Conservation (phyloP, 1,284 basidiomycete species). For the Leucoagaricus sp. region DNA sequence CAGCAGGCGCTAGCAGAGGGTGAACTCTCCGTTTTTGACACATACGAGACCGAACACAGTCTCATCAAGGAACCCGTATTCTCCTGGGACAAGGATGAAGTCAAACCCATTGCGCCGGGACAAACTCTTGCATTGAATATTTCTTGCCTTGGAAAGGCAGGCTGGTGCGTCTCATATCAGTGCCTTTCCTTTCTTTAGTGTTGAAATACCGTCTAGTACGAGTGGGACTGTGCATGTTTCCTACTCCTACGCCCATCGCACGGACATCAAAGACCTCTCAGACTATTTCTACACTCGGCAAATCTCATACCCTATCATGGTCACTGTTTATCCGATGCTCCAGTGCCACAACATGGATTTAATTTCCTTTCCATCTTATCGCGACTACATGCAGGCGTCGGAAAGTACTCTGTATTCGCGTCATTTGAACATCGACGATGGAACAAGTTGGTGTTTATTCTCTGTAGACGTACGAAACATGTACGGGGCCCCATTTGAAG, state of each 20-base stretch:
- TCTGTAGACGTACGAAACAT: slow-evolving; percentile 87
- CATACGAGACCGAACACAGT: slow-evolving; percentile 89
- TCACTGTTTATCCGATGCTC: slow-evolving; percentile 93
- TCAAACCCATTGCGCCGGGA: slow-evolving; percentile 67
- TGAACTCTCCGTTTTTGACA: slow-evolving; percentile 79
- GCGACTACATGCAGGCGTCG: slow-evolving; percentile 21
- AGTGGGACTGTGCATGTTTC: slow-evolving; percentile 81
- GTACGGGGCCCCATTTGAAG: slow-evolving; percentile 87
- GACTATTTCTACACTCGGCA: slow-evolving; percentile 81
- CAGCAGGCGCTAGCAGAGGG: slow-evolving; percentile 80
- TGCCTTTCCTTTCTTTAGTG: slow-evolving; percentile 1
- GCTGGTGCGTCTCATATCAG: slow-evolving; percentile 71
- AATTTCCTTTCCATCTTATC: slow-evolving; percentile 56
- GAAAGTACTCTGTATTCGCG: slow-evolving; percentile 21
- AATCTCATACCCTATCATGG: slow-evolving; percentile 80
- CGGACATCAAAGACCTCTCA: slow-evolving; percentile 33
- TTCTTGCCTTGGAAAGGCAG: slow-evolving; percentile 84
- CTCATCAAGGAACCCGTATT: slow-evolving; percentile 82
- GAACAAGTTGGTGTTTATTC: slow-evolving; percentile 74
- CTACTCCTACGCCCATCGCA: slow-evolving; percentile 72
- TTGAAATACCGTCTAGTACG: slow-evolving; percentile 47
- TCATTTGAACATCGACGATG: slow-evolving; percentile 49
- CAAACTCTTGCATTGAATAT: slow-evolving; percentile 71
- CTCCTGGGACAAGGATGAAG: slow-evolving; percentile 66
- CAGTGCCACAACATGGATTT: slow-evolving; percentile 84